Percentiles rank a stretch among this genome's conserved stretches.
Conservation (phyloP, 2,329 filamentous ascomycete genomes). For the Aspergillus sp. region DNA sequence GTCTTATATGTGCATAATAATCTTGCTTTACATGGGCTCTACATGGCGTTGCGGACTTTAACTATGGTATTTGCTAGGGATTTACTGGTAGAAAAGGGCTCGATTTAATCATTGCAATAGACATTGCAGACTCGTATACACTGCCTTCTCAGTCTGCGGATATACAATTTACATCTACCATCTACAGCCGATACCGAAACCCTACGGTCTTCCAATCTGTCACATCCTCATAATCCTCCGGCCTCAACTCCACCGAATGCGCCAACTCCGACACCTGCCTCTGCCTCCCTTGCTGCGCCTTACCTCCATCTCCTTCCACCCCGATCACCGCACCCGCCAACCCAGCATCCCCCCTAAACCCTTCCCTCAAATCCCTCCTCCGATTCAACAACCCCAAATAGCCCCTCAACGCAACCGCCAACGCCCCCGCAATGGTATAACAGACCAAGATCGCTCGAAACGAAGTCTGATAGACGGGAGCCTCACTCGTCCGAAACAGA, state of each 20-base stretch:
- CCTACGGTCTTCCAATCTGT: conserved; percentile 62
- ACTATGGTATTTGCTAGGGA: not conserved
- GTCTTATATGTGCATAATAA: conserved; percentile 16
- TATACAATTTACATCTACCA: not conserved
- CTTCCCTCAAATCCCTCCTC: conserved; percentile 10
- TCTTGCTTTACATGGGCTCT: conserved; percentile 14
- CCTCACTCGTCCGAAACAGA: conserved; percentile 52
- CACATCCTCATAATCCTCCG: conserved; percentile 56
- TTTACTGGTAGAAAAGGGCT: not conserved
- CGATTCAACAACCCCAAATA: conserved; percentile 52
- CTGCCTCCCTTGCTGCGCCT: conserved; percentile 33
- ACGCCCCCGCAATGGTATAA: conserved; percentile 51
- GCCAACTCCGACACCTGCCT: conserved; percentile 31
- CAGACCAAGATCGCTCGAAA: conserved; percentile 59
- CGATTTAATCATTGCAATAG: not conserved
- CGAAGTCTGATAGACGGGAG: conserved; percentile 54
- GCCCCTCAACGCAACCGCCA: conserved; percentile 46
- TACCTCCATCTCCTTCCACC: conserved; percentile 34
- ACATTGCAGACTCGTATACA: not conserved
- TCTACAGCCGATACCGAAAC: conserved; percentile 54
- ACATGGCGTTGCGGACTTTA: not conserved
- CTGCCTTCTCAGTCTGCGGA: not conserved
- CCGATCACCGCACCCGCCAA: conserved; percentile 42
- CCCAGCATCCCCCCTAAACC: conserved; percentile 17
- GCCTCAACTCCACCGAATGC: conserved; percentile 36